Evolutionary conservation across 2,329 filamentous ascomycete species (phyloP), one percentile per base, ranked within the genome.

Genomic region (Lachnellula occidentalis): DNA sequence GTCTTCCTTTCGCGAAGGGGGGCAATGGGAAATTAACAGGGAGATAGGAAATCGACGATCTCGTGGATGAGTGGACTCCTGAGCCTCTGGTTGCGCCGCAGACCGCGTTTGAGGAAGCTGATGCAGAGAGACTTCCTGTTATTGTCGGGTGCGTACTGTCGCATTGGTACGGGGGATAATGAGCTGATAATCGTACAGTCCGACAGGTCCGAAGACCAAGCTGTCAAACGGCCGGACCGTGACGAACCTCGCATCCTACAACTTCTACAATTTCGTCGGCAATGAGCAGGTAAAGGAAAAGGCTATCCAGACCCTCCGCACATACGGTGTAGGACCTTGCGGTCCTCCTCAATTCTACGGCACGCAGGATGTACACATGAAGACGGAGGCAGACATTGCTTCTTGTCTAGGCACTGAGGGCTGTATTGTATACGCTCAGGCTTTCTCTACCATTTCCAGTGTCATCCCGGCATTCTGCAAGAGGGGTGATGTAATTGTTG

Each of bases 391-490:
- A 54, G 92, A 97, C 70, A 92, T 99, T 67, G 91, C 94, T 22
- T 82, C 88, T 9, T 95, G 92, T 69, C 74, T 99, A 24, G 94
- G 94, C 22, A 90, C 89, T 1, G 85, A 92, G 52, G 86, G 87
- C 34, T 95, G 90, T 68, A 97, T 99, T 63, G 85, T 99, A 56
- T 99, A 99, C 68, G 89, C 94, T 0, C 94, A 99, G 69, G 87
- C 92, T 4, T 97, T 99, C 70, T 95, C 90, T 24, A 96, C 94
- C 41, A 95, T 97, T 57, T 92, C 89, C n/a, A 92, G 88, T 69
- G 92, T 97, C 21, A 96, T 99, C 58, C 95, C 94, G 0, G 88
- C 92, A 1, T 99, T 99, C 70, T 95, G 89, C 70, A 99, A 99
- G 77, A 83, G 94, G 66, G 94, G 94, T 49, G 94, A 99, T 70